Percentiles rank a stretch among this genome's conserved stretches.
phyloP scores from a whole-genome alignment of 2,329 filamentous ascomycete species.

The Phaeosphaeria sp. region DNA sequence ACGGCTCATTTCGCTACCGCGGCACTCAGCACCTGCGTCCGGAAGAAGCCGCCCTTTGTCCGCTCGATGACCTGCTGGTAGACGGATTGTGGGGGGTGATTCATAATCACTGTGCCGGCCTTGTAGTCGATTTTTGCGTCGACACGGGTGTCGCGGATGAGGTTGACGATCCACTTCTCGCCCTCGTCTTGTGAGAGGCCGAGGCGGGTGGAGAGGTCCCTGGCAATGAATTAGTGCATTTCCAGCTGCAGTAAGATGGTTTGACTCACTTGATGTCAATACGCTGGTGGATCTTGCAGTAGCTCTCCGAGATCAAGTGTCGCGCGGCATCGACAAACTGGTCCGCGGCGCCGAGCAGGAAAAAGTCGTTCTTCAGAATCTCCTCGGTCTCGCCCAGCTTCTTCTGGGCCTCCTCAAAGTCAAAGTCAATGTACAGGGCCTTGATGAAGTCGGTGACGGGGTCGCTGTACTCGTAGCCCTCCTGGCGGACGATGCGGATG shows the following conservation, averaged over 20 bases:
- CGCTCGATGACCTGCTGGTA: constrained; percentile 99
- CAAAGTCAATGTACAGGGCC: constrained; percentile 93
- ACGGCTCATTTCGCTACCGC: constrained; percentile 57
- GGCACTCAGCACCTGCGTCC: constrained; percentile 87
- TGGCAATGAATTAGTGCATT: constrained; percentile 34
- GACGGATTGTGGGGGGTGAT: constrained; percentile 97
- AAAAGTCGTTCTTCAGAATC: constrained; percentile 93
- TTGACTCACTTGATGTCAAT: constrained; percentile 85
- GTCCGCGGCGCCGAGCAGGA: constrained; percentile 84
- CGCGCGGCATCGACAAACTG: constrained; percentile 91
- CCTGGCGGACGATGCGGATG: constrained; percentile 92
- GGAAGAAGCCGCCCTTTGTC: constrained; percentile 98
- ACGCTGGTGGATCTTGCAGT: constrained; percentile 99
- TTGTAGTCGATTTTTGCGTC: constrained; percentile 99
- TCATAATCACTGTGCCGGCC: constrained; percentile 98
- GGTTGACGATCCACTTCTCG: constrained; percentile 99
- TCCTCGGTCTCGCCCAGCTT: constrained; percentile 87
- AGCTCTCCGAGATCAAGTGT: constrained; percentile 97
- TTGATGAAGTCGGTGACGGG: constrained; percentile 96
- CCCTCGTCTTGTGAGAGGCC: constrained; percentile 93
- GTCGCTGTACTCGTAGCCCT: constrained; percentile 96
- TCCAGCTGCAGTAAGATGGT: neutral
- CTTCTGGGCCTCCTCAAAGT: constrained; percentile 95
- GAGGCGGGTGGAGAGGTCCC: constrained; percentile 87
- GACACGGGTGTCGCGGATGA: constrained; percentile 95